A percentile compares a stretch with the other conserved stretches of the same genome.
Evolutionary conservation across 78 protist genomes (phyloP).

Genomic region (Polysphondylium violaceum): DNA sequence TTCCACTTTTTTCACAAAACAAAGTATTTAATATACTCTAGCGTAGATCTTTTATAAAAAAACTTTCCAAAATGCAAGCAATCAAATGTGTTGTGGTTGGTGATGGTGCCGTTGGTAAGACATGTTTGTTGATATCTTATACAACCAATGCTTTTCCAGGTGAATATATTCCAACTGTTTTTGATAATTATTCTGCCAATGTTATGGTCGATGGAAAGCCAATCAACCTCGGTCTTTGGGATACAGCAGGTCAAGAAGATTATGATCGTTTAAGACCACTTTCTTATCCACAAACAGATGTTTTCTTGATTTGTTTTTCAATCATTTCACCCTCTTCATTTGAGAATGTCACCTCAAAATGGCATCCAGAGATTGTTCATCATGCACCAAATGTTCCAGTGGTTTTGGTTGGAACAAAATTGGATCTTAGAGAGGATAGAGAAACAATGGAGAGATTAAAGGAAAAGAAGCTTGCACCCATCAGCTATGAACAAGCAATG

Average conservation of each 20-base stretch:
- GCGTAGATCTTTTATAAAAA: no score
- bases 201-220: conserved; percentile 80
- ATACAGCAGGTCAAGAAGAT: conserved; percentile 98
- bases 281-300: conserved; percentile 95
- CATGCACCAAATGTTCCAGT: conserved; percentile 86
- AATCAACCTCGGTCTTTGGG: conserved; percentile 71
- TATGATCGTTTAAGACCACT: conserved; percentile 98
- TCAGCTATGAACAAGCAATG: conserved; percentile 36
- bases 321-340: conserved; percentile 87
- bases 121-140: conserved; percentile 91
- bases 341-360: conserved; percentile 88
- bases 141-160: conserved; percentile 96
- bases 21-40: no score
- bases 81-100: conserved; percentile 96
- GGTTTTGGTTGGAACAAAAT: conserved; percentile 88
- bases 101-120: conserved; percentile 96
- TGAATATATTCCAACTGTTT: conserved; percentile 86
- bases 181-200: conserved; percentile 80
- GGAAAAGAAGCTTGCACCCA: conserved; percentile 53
- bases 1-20: no score
- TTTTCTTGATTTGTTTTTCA: conserved; percentile 90
- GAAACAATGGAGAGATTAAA: conserved; percentile 42
- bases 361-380: conserved; percentile 93
- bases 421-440: conserved; percentile 79
- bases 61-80: conserved; percentile 78